Evolutionary conservation across 2,329 filamentous ascomycete species (phyloP).

Genomic region (Aspergillus pseudonomiae): DNA sequence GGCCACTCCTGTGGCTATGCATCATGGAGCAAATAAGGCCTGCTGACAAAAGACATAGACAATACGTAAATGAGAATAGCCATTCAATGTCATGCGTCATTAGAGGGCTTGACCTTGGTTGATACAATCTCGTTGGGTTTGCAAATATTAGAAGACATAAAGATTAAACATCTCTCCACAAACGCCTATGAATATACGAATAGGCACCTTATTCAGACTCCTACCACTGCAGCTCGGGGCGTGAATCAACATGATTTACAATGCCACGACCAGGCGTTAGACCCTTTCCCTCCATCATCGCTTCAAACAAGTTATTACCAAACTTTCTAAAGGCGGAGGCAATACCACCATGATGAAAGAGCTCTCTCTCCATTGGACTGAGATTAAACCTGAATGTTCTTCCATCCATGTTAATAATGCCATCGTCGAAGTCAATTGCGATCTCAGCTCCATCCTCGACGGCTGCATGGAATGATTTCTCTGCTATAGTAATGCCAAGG

Average conservation of each 20-base stretch:
- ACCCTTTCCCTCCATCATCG: conserved; percentile 20
- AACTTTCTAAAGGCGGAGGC: conserved; percentile 44
- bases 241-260: not conserved
- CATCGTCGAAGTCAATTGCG: conserved; percentile 36
- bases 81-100: no score
- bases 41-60: not conserved
- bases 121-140: no score
- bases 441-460: conserved; percentile 41
- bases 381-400: conserved; percentile 39
- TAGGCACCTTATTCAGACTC: not conserved
- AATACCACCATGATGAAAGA: conserved; percentile 43
- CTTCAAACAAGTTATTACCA: conserved; percentile 39
- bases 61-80: no score
- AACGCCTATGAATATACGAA: not conserved
- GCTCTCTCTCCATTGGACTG: conserved; percentile 43
- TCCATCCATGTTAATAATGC: conserved; percentile 25
- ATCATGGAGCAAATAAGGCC: not conserved
- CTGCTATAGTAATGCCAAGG: conserved; percentile 45
- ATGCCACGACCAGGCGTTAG: not conserved
- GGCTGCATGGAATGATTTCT: conserved; percentile 44
- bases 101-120: no score
- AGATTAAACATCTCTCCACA: no score
- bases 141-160: no score
- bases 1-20: not conserved
- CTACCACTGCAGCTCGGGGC: not conserved